Base-by-base conservation (phyloP, 139 green algal genomes). In the Marvania coccoides region DNA sequence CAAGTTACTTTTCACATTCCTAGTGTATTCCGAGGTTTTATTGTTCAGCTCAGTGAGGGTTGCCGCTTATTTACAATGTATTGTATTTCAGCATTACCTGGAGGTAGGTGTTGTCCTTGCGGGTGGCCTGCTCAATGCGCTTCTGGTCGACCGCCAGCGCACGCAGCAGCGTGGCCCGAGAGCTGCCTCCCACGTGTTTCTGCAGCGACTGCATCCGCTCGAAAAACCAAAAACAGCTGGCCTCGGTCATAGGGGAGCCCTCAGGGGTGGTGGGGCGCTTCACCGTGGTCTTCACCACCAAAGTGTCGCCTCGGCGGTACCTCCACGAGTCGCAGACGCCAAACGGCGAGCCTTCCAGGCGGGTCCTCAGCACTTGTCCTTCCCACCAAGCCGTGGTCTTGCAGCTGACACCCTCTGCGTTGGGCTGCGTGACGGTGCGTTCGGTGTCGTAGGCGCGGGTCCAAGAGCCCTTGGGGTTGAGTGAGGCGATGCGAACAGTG, bases 381-480 rank as follows among this genome's bases (percentile, higher is more conserved):
- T 63, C 47, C 14, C 12, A 64, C 72, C 65, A 74, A 40, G 58
- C 55, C 9, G 47, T 39, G 10, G 37, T 66, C 30, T 47, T 58
- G 51, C 65, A 74, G 19, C 15, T 8, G 12, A 35, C 42, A 34
- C 73, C 73, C 45, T 71, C 60, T 7, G 67, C 67, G 39, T 76
- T 65, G 6, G 15, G 19, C 55, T 73, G 61, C 23, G 34, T 6
- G 19, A 76, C 19, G 26, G 62, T 42, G 1, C 33, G 31, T 23
- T 53, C 57, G 19, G 58, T 48, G 47, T 72, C 56, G 29, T 76
- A 75, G 3, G n/a, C 13, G 4, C 73, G 34, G 30, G 29, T 45
- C 73, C 73, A 80, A 33, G 40, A 60, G 37, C 62, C 73, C 47
- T 75, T 75, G 24, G 73, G 54, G 45, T 76, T 76, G 28, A 80